These are phyloP conservation scores for Udeniomyces megalosporus DNA, from an alignment of 768 basidiomycete genomes.

Conservation along the genomic window DNA sequence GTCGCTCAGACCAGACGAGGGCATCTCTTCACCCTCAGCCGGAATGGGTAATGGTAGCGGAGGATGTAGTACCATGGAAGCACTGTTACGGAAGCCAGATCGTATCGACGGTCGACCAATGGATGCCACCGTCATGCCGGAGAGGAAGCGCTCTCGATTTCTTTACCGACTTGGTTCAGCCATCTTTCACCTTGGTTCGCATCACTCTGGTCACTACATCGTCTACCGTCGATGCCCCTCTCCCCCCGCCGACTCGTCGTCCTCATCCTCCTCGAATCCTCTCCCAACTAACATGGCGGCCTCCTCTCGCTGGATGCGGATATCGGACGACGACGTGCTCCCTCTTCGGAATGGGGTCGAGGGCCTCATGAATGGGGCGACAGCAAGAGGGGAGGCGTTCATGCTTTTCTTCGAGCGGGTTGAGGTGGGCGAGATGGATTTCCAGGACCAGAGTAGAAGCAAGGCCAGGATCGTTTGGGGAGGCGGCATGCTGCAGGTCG, in stretches of 20 bases:
- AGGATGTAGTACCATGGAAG: no score
- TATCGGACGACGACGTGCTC: slow-evolving; percentile 44
- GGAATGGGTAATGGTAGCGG: no score
- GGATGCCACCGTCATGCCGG: not conserved
- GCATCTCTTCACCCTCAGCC: no score
- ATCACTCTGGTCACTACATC: slow-evolving; percentile 88
- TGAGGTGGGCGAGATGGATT: slow-evolving; percentile 17
- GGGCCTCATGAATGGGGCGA: slow-evolving; percentile 57
- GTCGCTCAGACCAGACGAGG: slow-evolving; percentile 26
- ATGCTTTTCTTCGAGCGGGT: slow-evolving; percentile 90
- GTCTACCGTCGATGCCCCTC: slow-evolving; percentile 69
- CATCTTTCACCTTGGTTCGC: slow-evolving; percentile 78
- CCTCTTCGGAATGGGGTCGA: slow-evolving; percentile 41
- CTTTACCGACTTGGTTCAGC: slow-evolving; percentile 69
- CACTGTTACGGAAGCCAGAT: no score
- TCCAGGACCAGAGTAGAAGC: no score
- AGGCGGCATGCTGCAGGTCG: no score
- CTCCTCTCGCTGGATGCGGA: slow-evolving; percentile 54
- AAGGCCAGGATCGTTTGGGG: no score
- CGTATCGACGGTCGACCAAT: no score
- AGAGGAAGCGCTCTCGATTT: no score
- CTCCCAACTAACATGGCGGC: no score
- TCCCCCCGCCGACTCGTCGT: no score
- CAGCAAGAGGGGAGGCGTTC: slow-evolving; percentile 58
- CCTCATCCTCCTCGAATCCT: no score